A percentile compares a stretch with the other conserved stretches of the same genome.
Evolutionary conservation across 441 rosid genomes (phyloP).

Genomic region (Populus trichocarpa): DNA sequence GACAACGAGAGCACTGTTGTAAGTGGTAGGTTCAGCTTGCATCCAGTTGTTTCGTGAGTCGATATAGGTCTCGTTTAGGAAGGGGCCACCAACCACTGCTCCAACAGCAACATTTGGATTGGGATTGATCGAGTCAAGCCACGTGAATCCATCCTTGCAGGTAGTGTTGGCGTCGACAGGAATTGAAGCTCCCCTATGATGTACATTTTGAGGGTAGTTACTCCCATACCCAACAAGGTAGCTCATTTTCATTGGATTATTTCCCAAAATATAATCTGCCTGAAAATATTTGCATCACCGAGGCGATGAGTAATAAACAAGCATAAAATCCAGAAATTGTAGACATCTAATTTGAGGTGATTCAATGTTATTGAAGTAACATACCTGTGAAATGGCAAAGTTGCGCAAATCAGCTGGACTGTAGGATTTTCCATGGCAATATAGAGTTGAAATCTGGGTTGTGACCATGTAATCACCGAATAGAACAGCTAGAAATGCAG

Average conservation of each 20-base stretch:
- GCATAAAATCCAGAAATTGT: neutral
- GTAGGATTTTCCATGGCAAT: slow-evolving; percentile 54
- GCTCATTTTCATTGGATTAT: slow-evolving; percentile 69
- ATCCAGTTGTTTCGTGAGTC: slow-evolving; percentile 63
- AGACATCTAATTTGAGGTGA: neutral
- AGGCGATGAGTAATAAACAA: neutral
- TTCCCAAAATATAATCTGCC: slow-evolving; percentile 84
- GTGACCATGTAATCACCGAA: slow-evolving; percentile 88
- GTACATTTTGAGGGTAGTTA: slow-evolving; percentile 61
- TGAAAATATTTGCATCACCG: slow-evolving; percentile 21
- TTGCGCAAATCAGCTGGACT: slow-evolving; percentile 64
- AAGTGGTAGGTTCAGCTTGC: slow-evolving; percentile 81
- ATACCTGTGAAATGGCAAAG: slow-evolving; percentile 81
- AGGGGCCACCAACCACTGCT: slow-evolving; percentile 83
- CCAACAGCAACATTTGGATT: slow-evolving; percentile 80
- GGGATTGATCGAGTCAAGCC: slow-evolving; percentile 53
- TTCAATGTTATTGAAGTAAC: neutral
- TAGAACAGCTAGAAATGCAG: slow-evolving; percentile 78
- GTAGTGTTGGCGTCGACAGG: slow-evolving; percentile 63
- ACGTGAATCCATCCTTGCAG: slow-evolving; percentile 65
- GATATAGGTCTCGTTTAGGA: slow-evolving; percentile 63
- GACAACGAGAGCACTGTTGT: slow-evolving; percentile 69
- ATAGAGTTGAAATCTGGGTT: slow-evolving; percentile 51
- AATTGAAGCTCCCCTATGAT: slow-evolving; percentile 89
- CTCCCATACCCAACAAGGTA: slow-evolving; percentile 83